Evolutionary conservation across 2,329 filamentous ascomycete species (phyloP).

Genomic region (Aspergillus pseudonomiae): DNA sequence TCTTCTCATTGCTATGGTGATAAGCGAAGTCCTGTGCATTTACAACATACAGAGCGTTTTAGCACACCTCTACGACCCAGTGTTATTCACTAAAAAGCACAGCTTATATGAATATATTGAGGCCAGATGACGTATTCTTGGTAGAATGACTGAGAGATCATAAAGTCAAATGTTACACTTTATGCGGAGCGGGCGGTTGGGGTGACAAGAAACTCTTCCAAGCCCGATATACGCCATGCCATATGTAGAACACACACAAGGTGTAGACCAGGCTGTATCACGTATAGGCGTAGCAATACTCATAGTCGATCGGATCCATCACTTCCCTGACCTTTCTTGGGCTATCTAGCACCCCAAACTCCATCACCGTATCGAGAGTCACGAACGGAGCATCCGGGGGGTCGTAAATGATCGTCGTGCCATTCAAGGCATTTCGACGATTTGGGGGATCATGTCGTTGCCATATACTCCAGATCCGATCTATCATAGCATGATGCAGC

Average conservation of each 20-base stretch:
- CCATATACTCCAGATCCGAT: constrained; percentile 35
- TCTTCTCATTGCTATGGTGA: no score
- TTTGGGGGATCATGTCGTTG: constrained; percentile 20
- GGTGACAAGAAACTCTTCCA: no score
- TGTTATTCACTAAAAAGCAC: neutral
- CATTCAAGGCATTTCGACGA: constrained; percentile 14
- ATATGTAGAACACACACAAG: no score
- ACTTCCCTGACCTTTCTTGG: constrained; percentile 23
- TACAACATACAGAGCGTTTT: neutral
- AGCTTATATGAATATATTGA: neutral
- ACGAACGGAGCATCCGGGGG: constrained; percentile 8
- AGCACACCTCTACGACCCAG: neutral
- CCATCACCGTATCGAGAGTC: constrained; percentile 22
- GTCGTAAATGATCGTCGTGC: constrained; percentile 18
- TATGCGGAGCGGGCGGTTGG: no score
- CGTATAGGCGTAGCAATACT: constrained; percentile 31
- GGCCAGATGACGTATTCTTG: neutral
- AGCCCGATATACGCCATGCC: no score
- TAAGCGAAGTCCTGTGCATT: neutral
- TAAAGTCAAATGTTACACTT: no score
- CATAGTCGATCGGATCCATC: constrained; percentile 25
- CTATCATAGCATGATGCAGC: constrained; percentile 35
- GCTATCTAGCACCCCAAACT: constrained; percentile 16
- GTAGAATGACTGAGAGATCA: no score
- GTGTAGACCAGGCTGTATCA: neutral